Conservation (phyloP, 2,329 filamentous ascomycete genomes). For the Neopestalotiopsis sp. region DNA sequence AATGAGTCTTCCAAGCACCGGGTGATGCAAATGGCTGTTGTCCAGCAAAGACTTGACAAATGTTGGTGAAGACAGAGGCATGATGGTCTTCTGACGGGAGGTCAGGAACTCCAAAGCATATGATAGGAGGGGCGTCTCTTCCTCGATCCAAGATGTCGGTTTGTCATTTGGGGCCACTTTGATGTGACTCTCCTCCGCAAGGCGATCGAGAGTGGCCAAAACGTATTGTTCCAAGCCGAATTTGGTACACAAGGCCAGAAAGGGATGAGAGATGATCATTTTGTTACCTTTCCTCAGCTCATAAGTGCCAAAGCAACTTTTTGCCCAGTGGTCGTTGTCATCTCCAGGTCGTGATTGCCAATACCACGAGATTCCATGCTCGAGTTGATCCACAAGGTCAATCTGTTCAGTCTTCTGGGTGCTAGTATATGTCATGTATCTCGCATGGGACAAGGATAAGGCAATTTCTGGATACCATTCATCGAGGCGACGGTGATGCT, state of each 20-base stretch:
- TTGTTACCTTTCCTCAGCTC: constrained; percentile 35
- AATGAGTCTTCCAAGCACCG: constrained; percentile 26
- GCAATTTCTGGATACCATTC: constrained; percentile 45
- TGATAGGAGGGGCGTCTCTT: constrained; percentile 34
- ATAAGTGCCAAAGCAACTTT: constrained; percentile 36
- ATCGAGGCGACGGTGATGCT: constrained; percentile 42
- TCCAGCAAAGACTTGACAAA: constrained; percentile 33
- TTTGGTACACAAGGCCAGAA: constrained; percentile 37
- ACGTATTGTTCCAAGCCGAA: constrained; percentile 39
- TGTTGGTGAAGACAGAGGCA: constrained; percentile 35
- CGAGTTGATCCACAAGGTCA: constrained; percentile 33
- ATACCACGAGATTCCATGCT: constrained; percentile 35
- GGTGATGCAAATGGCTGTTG: constrained; percentile 20
- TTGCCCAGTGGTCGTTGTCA: constrained; percentile 39
- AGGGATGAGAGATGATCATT: constrained; percentile 34
- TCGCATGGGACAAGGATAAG: constrained; percentile 42
- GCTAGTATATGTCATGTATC: constrained; percentile 30
- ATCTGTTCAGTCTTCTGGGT: constrained; percentile 17
- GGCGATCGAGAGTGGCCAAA: constrained; percentile 24
- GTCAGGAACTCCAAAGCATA: constrained; percentile 41
- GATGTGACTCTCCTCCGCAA: neutral
- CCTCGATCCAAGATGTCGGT: neutral
- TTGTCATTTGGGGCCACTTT: neutral
- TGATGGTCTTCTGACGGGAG: constrained; percentile 39
- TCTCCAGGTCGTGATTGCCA: constrained; percentile 31